Conservation (phyloP, 2,329 filamentous ascomycete genomes). For the Colletotrichum destructivum region DNA sequence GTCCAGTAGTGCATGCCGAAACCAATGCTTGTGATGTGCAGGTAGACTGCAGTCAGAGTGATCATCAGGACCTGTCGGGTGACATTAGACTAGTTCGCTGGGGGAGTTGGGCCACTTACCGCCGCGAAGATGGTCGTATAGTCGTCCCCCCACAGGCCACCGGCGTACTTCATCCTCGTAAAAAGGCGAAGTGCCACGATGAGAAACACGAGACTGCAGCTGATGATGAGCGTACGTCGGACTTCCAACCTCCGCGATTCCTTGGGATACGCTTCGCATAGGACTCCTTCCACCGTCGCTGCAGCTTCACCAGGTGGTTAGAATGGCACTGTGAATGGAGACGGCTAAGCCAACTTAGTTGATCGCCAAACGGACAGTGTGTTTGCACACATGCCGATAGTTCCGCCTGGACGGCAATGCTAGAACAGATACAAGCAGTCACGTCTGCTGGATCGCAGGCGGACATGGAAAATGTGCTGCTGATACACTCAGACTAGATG, state of each 20-base stretch:
- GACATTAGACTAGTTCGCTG: not conserved
- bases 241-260: conserved; percentile 17
- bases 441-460: conserved; percentile 11
- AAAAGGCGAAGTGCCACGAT: conserved; percentile 10
- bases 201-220: conserved; percentile 8
- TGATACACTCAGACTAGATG: conserved; percentile 8
- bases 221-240: conserved; percentile 15
- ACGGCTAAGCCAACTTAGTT: not conserved
- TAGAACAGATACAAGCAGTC: conserved; percentile 13
- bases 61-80: conserved; percentile 5
- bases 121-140: conserved; percentile 16
- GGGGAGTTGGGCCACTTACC: not conserved
- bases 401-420: not conserved
- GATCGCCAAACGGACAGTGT: conserved; percentile 9
- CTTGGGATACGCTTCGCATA: conserved; percentile 21
- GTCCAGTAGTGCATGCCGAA: conserved; percentile 16
- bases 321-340: not conserved
- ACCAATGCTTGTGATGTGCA: conserved; percentile 17
- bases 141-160: conserved; percentile 13
- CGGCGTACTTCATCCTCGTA: conserved; percentile 4
- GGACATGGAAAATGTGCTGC: conserved; percentile 4
- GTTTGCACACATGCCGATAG: conserved; percentile 12
- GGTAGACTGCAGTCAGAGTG: conserved; percentile 8
- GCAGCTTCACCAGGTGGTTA: conserved; percentile 12
- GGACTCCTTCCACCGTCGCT: conserved; percentile 13